These are phyloP conservation scores for Moricandia arvensis DNA, from an alignment of 345 rosid species.

Conservation along the genomic window DNA sequence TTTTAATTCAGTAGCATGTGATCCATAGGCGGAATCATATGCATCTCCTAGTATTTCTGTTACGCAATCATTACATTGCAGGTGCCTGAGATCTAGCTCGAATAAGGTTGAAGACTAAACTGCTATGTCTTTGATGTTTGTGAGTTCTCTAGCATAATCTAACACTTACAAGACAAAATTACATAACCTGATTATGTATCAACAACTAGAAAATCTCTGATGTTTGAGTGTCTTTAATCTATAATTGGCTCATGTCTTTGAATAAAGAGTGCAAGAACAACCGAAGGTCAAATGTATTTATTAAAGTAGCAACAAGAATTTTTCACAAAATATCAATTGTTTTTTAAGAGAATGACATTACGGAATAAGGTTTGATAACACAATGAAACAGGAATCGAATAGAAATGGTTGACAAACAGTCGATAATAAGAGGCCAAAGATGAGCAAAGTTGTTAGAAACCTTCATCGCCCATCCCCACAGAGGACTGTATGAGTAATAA, in stretches of 20 bases:
- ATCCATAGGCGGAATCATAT: no score
- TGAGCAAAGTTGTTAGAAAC: neutral
- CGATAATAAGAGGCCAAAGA: neutral
- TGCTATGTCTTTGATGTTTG: neutral
- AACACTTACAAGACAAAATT: no score
- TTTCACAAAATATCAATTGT: neutral
- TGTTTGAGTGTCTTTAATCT: neutral
- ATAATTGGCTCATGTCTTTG: neutral
- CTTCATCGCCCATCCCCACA: slow-evolving; percentile 35
- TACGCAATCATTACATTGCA: no score
- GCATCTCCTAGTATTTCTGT: no score
- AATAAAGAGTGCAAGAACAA: slow-evolving; percentile 2
- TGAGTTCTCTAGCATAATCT: neutral
- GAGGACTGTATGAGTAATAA: slow-evolving; percentile 30
- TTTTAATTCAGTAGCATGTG: no score
- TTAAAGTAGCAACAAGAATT: neutral
- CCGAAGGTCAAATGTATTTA: no score
- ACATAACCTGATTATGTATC: no score
- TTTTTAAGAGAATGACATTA: slow-evolving; percentile 6
- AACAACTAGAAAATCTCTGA: neutral
- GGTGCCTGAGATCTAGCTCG: no score
- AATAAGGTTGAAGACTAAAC: neutral
- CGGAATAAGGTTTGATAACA: neutral
- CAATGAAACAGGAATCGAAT: neutral
- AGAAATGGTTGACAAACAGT: neutral